A percentile compares a stretch with the other conserved stretches of the same genome.
These are phyloP conservation scores for Lentinus tigrinus DNA, from an alignment of 768 basidiomycete species.

Conservation along the genomic window DNA sequence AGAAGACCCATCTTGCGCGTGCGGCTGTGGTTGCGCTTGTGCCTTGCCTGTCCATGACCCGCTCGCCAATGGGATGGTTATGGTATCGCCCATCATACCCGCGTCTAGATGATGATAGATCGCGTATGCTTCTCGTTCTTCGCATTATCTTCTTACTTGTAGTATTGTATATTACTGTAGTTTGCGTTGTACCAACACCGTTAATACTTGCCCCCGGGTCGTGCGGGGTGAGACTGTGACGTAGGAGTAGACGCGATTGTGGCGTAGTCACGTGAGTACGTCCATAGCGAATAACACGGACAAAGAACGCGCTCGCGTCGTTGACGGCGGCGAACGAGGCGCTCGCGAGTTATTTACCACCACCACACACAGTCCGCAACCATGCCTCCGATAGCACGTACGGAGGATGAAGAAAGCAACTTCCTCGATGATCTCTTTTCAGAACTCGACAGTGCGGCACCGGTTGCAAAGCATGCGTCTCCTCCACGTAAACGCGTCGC, in stretches of 20 bases:
- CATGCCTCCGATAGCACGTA: constrained; percentile 37
- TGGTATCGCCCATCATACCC: constrained; percentile 8
- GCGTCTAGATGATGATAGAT: neutral
- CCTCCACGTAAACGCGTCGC: constrained; percentile 8
- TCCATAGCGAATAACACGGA: constrained; percentile 1
- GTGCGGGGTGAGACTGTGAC: too few relatives aligned
- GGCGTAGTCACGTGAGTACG: constrained; percentile 10
- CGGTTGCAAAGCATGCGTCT: constrained; percentile 30
- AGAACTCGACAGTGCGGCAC: constrained; percentile 48
- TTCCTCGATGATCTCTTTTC: constrained; percentile 57
- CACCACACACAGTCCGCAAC: neutral
- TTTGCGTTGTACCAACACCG: neutral
- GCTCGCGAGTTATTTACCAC: neutral
- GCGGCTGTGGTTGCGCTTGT: constrained; percentile 29
- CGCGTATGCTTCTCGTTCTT: neutral
- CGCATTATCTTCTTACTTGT: neutral
- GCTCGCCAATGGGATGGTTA: constrained; percentile 8
- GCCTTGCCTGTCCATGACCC: constrained; percentile 7
- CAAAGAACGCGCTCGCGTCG: constrained; percentile 18
- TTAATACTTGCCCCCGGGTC: too few relatives aligned
- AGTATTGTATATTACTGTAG: neutral
- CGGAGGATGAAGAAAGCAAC: constrained; percentile 50
- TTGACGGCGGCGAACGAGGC: neutral
- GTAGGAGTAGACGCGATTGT: neutral
- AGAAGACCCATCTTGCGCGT: constrained; percentile 21